Conservation (phyloP, 1,284 basidiomycete genomes). For the Trichosporon coremiiforme region DNA sequence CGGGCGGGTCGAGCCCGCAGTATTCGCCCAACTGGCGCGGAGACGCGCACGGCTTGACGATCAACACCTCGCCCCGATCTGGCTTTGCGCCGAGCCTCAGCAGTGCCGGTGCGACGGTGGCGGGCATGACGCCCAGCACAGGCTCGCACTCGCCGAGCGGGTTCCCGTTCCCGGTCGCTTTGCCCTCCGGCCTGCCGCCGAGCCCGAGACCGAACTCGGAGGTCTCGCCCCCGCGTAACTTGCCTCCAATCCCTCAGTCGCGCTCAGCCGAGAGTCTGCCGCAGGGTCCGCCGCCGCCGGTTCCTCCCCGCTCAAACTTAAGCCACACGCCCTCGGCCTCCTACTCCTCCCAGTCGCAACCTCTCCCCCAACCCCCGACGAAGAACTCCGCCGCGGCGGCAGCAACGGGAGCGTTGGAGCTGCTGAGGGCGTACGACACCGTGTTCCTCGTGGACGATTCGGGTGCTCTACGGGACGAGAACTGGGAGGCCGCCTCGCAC, state of each 20-base stretch:
- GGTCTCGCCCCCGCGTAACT: background rate
- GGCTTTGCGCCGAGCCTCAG: background rate
- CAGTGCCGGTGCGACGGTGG: background rate
- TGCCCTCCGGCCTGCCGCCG: background rate
- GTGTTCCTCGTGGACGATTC: conserved; percentile 54
- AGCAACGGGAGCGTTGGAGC: conserved; percentile 36
- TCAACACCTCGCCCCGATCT: background rate
- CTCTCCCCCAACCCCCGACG: background rate
- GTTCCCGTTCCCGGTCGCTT: conserved; percentile 13
- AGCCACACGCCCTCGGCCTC: conserved; percentile 3
- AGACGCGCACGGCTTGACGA: conserved; percentile 9
- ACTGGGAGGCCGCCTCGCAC: conserved; percentile 47
- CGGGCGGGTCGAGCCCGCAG: background rate
- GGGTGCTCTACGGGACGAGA: conserved; percentile 48
- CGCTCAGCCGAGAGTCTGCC: background rate
- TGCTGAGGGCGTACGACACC: conserved; percentile 52
- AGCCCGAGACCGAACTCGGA: background rate
- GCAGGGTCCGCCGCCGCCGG: conserved; percentile 15
- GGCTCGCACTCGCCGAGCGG: conserved; percentile 11
- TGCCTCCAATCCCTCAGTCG: background rate
- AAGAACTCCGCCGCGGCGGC: background rate
- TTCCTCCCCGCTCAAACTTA: conserved; percentile 26
- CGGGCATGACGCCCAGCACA: background rate
- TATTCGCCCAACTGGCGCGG: conserved; percentile 15
- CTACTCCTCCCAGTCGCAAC: background rate